phyloP scores from a whole-genome alignment of 108 stramenopile species.

The Cyclotella cryptica region DNA sequence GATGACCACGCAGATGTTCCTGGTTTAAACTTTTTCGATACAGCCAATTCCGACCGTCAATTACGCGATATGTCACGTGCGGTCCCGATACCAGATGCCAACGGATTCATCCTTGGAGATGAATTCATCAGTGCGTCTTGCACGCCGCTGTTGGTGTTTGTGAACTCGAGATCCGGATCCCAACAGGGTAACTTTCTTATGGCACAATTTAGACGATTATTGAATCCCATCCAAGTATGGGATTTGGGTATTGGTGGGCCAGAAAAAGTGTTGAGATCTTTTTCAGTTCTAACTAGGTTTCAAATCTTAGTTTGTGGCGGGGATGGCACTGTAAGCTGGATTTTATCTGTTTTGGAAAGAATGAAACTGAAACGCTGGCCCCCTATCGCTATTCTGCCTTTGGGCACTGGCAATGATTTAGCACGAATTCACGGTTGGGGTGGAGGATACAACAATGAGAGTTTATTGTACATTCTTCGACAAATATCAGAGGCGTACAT shows the following conservation, averaged over 20 bases:
- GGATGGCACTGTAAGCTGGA: slow-evolving; percentile 95
- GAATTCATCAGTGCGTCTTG: slow-evolving; percentile 65
- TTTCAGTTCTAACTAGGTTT: slow-evolving; percentile 66
- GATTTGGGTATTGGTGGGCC: slow-evolving; percentile 87
- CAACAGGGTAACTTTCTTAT: slow-evolving; percentile 86
- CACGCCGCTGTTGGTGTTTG: slow-evolving; percentile 91
- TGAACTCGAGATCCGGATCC: slow-evolving; percentile 85
- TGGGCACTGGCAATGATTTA: slow-evolving; percentile 94
- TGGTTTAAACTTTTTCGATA: slow-evolving; percentile 71
- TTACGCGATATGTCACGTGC: slow-evolving; percentile 65
- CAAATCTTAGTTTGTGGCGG: slow-evolving; percentile 91
- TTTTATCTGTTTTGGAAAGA: slow-evolving; percentile 81
- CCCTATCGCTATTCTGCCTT: slow-evolving; percentile 89
- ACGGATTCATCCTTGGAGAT: slow-evolving; percentile 88
- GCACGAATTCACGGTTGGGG: slow-evolving; percentile 79
- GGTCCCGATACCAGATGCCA: slow-evolving; percentile 76
- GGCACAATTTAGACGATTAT: slow-evolving; percentile 76
- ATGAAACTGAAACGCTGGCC: slow-evolving; percentile 84
- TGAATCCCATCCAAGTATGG: slow-evolving; percentile 93
- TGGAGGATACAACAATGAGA: slow-evolving; percentile 88
- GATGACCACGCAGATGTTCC: slow-evolving; percentile 15
- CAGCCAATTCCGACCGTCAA: slow-evolving; percentile 65
- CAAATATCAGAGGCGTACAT: slow-evolving; percentile 82
- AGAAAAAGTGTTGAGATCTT: slow-evolving; percentile 79
- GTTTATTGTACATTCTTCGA: slow-evolving; percentile 72